These are phyloP conservation scores for Cyclotella kingstonii DNA, from an alignment of 108 stramenopile species.

Conservation along the genomic window DNA sequence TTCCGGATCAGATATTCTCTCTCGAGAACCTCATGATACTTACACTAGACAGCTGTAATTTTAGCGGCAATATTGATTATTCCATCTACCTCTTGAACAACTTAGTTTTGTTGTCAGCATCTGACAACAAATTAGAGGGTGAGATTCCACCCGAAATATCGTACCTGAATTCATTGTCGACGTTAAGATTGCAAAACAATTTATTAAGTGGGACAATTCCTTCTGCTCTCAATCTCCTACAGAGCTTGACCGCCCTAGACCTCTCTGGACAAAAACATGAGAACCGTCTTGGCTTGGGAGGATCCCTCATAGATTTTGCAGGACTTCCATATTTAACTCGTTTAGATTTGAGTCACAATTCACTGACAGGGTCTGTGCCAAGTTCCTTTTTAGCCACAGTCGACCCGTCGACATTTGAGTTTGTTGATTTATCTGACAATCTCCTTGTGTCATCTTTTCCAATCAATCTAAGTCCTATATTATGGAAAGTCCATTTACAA, in stretches of 20 bases:
- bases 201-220: slow-evolving; percentile 16
- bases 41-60: slow-evolving; percentile 5
- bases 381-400: slow-evolving; percentile 18
- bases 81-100: slow-evolving; percentile 4
- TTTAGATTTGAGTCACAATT: slow-evolving; percentile 18
- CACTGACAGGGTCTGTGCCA: slow-evolving; percentile 12
- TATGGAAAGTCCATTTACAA: slow-evolving; percentile 8
- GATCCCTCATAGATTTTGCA: slow-evolving; percentile 13
- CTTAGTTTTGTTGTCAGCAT: slow-evolving; percentile 8
- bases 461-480: slow-evolving; percentile 4
- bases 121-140: slow-evolving; percentile 8
- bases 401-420: slow-evolving; percentile 21
- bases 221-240: slow-evolving; percentile 1
- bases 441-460: slow-evolving; percentile 16
- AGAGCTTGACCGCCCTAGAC: slow-evolving; percentile 8
- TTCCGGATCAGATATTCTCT: slow-evolving; percentile 21
- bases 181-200: slow-evolving; percentile 17
- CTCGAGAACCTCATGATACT: slow-evolving; percentile 5
- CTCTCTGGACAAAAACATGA: slow-evolving; percentile 12
- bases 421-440: slow-evolving; percentile 19
- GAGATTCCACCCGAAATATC: not conserved
- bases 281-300: slow-evolving; percentile 8
- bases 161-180: slow-evolving; percentile 11
- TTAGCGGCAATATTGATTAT: slow-evolving; percentile 4
- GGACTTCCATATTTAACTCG: slow-evolving; percentile 7